Conservation (phyloP, 2,329 filamentous ascomycete species). For the Colletotrichum cordylinicola region DNA sequence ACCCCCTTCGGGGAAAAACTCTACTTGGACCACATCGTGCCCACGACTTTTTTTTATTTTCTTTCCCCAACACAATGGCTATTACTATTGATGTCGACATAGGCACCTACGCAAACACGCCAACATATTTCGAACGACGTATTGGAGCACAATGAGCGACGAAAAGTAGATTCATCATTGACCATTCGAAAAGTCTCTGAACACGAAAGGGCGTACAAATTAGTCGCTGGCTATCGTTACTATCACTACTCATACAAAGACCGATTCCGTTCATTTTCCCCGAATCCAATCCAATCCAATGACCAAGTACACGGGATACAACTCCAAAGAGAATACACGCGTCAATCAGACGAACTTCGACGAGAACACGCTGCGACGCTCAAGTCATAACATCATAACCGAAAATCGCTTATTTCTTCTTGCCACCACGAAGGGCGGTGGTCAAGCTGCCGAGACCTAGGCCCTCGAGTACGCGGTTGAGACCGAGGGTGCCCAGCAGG, state of each 20-base stretch:
- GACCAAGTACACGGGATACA: background rate
- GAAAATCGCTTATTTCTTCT: slow-evolving; percentile 32
- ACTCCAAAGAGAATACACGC: background rate
- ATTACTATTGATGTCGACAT: background rate
- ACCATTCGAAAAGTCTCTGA: background rate
- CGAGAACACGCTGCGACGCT: background rate
- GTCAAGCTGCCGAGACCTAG: slow-evolving; percentile 67
- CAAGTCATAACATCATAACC: background rate
- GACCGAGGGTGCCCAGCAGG: slow-evolving; percentile 76
- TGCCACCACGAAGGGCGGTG: slow-evolving; percentile 35
- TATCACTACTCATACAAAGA: slow-evolving; percentile 12
- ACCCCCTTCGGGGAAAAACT: background rate
- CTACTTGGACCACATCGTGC: background rate
- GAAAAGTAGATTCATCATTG: background rate
- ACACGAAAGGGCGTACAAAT: background rate
- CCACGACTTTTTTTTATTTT: background rate
- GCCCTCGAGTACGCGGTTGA: slow-evolving; percentile 76
- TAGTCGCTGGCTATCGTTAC: background rate
- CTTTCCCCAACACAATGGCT: background rate
- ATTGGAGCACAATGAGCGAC: background rate
- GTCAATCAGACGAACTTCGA: background rate
- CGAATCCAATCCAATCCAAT: background rate
- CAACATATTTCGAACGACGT: background rate
- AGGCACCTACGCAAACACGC: background rate
- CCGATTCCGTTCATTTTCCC: background rate